Percentiles rank a stretch among this genome's conserved stretches.
Conservation (phyloP, 1,139 yeast species). For the Pichia sp. region DNA sequence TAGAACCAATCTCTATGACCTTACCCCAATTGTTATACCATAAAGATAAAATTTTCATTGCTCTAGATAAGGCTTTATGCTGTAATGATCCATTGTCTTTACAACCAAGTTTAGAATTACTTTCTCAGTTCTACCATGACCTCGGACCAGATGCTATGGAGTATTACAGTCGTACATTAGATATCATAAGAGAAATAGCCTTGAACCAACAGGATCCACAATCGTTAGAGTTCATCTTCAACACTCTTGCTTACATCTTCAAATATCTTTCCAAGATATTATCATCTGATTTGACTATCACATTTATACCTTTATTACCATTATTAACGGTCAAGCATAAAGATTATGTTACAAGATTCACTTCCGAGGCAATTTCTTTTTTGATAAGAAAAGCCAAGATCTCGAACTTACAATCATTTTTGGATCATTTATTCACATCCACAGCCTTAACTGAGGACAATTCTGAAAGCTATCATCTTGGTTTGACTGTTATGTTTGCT, state of each 20-base stretch:
- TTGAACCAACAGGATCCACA: constrained; percentile 52
- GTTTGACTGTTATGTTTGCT: constrained; percentile 59
- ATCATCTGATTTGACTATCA: constrained; percentile 59
- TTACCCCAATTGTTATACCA: constrained; percentile 79
- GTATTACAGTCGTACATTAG: constrained; percentile 54
- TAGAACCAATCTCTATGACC: constrained; percentile 57
- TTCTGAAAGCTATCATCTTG: constrained; percentile 42
- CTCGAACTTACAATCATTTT: constrained; percentile 44
- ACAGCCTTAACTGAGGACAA: constrained; percentile 19
- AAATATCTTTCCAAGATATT: constrained; percentile 72
- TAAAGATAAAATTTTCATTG: constrained; percentile 54
- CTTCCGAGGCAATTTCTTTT: constrained; percentile 88
- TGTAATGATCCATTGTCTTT: constrained; percentile 65
- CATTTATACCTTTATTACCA: constrained; percentile 64
- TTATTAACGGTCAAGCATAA: constrained; percentile 50
- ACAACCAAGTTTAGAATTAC: constrained; percentile 76
- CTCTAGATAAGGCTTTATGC: constrained; percentile 41
- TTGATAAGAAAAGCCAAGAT: constrained; percentile 65
- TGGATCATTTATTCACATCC: constrained; percentile 44
- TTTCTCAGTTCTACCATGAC: constrained; percentile 87
- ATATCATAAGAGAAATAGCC: constrained; percentile 49
- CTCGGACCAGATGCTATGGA: constrained; percentile 86
- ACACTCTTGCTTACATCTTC: constrained; percentile 81
- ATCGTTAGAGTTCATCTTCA: constrained; percentile 79
- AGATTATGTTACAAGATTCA: constrained; percentile 69